Percentiles rank a stretch among this genome's conserved stretches.
These are phyloP conservation scores for Conoideocrella luteorostrata DNA, from an alignment of 2,329 filamentous ascomycete genomes.

Conservation along the genomic window DNA sequence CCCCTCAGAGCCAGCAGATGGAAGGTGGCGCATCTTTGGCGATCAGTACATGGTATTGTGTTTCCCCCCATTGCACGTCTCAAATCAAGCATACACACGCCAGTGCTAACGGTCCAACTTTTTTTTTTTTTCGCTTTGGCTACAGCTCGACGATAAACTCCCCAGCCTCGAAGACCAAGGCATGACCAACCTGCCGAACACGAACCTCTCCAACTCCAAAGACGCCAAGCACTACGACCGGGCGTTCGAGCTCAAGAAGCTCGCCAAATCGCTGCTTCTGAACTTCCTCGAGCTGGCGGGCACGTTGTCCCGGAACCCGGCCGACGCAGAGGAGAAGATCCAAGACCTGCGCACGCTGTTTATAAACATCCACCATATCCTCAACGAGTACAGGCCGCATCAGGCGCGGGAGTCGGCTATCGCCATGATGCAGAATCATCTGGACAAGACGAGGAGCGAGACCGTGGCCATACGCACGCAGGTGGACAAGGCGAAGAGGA, in stretches of 20 bases:
- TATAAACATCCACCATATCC: slow-evolving; percentile 85
- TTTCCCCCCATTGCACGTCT: too few relatives aligned
- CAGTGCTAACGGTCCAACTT: too few relatives aligned
- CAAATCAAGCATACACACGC: too few relatives aligned
- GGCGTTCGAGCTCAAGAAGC: slow-evolving; percentile 63
- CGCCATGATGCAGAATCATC: slow-evolving; percentile 76
- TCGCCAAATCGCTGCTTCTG: slow-evolving; percentile 78
- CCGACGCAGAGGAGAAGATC: slow-evolving; percentile 62
- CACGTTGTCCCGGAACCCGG: slow-evolving; percentile 20
- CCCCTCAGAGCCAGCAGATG: slow-evolving; percentile 63
- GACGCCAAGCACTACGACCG: slow-evolving; percentile 55
- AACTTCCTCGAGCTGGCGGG: slow-evolving; percentile 85
- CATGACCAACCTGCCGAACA: slow-evolving; percentile 57
- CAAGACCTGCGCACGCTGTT: slow-evolving; percentile 74
- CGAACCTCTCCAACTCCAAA: slow-evolving; percentile 32
- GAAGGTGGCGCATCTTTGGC: slow-evolving; percentile 71
- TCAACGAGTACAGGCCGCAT: slow-evolving; percentile 92
- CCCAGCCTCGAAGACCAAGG: slow-evolving; percentile 63
- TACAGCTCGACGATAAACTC: slow-evolving; percentile 55
- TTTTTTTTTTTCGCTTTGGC: too few relatives aligned
- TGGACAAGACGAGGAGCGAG: slow-evolving; percentile 66
- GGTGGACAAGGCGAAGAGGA: slow-evolving; percentile 64
- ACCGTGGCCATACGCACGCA: slow-evolving; percentile 61
- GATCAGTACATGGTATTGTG: slow-evolving; percentile 56
- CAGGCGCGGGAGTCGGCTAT: slow-evolving; percentile 87